Evolutionary conservation across 345 rosid species (phyloP).

Genomic region (Hibiscus syriacus): DNA sequence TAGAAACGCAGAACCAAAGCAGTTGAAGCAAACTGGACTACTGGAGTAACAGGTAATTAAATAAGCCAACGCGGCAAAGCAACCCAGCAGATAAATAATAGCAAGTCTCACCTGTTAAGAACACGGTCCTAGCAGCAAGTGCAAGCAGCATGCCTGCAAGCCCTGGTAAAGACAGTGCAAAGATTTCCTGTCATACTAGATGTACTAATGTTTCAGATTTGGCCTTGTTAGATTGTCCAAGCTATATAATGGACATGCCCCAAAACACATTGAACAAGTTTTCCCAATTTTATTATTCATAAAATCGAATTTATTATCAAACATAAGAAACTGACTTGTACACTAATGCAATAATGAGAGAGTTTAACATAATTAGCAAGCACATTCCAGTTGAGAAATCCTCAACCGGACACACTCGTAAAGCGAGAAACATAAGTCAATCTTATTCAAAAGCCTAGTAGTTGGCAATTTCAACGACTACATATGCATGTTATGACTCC

Average conservation of each 20-base stretch:
- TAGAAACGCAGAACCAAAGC: background rate
- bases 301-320: background rate
- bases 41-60: background rate
- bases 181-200: constrained; percentile 16
- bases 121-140: constrained; percentile 53
- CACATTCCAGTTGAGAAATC: background rate
- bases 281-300: background rate
- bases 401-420: background rate
- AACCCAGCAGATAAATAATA: background rate
- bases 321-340: background rate
- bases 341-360: background rate
- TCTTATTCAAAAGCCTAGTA: background rate
- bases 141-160: constrained; percentile 70
- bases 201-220: background rate
- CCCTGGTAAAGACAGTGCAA: constrained; percentile 37
- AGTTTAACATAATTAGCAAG: background rate
- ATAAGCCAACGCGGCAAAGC: background rate
- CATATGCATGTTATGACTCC: background rate
- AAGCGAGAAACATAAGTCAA: background rate
- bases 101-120: constrained; percentile 53
- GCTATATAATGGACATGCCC: background rate
- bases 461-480: background rate
- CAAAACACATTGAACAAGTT: background rate
- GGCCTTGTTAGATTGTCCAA: background rate
- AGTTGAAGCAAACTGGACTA: constrained; percentile 3